Evolutionary conservation across 2,329 filamentous ascomycete species (phyloP).

Genomic region (Madurella fahalii): DNA sequence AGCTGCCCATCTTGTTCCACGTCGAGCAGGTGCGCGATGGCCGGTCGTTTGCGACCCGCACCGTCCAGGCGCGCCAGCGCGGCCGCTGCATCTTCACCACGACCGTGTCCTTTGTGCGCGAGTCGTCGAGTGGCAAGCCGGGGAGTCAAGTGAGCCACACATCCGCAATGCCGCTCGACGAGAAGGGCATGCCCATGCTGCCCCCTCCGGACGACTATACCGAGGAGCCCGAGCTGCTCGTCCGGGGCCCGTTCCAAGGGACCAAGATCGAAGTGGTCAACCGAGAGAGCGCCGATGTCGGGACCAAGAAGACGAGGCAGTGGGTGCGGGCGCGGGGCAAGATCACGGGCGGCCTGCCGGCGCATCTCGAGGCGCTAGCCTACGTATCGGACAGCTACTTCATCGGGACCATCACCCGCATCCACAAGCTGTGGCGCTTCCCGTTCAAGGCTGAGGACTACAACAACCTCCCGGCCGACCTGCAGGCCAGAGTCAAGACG

Average conservation of each 20-base stretch:
- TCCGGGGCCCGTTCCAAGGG: conserved; percentile 47
- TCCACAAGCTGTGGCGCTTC: conserved; percentile 77
- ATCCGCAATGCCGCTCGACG: conserved; percentile 48
- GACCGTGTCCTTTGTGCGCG: conserved; percentile 80
- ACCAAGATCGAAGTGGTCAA: conserved; percentile 40
- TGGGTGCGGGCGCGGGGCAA: conserved; percentile 72
- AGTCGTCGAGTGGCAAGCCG: conserved; percentile 49
- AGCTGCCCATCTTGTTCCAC: conserved; percentile 87
- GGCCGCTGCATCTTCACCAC: conserved; percentile 93
- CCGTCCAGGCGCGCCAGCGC: conserved; percentile 89
- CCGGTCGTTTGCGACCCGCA: conserved; percentile 82
- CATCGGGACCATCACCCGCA: conserved; percentile 79
- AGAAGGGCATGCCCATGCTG: conserved; percentile 15
- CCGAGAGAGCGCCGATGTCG: conserved; percentile 47
- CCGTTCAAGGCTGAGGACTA: conserved; percentile 48
- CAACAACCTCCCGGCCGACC: conserved; percentile 39
- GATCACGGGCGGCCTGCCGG: conserved; percentile 75
- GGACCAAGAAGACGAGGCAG: conserved; percentile 64
- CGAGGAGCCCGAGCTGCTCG: conserved; percentile 47
- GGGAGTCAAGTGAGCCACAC: conserved; percentile 59
- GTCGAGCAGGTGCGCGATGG: conserved; percentile 92
- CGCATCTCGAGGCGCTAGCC: conserved; percentile 81
- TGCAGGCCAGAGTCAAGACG: conserved; percentile 35
- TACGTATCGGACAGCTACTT: conserved; percentile 95
- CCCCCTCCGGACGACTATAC: conserved; percentile 35